phyloP scores from a whole-genome alignment of 2,329 filamentous ascomycete species.

The Phaeomoniella chlamydospora region DNA sequence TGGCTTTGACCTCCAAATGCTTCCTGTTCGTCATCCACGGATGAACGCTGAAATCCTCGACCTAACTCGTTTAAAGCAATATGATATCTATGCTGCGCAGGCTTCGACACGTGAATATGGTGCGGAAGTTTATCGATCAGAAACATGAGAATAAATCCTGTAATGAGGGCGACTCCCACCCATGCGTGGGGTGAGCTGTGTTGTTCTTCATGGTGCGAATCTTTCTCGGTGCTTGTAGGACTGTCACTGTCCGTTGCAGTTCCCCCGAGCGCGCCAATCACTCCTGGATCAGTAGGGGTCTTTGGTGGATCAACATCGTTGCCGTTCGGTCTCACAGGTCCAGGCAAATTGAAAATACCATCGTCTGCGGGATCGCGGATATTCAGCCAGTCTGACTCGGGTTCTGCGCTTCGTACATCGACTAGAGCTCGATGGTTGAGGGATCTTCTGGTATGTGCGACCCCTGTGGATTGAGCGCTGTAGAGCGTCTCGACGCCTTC shows the following conservation, averaged over 20 bases:
- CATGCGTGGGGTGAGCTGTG: constrained; percentile 52
- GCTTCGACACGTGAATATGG: constrained; percentile 51
- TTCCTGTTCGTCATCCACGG: constrained; percentile 21
- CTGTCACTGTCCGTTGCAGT: constrained; percentile 16
- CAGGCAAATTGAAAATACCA: constrained; percentile 12
- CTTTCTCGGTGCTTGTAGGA: constrained; percentile 28
- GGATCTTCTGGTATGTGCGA: constrained; percentile 15
- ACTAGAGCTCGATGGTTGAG: constrained; percentile 14
- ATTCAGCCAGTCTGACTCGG: constrained; percentile 1
- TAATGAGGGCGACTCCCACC: constrained; percentile 72
- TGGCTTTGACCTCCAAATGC: constrained; percentile 40
- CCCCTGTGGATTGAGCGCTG: constrained; percentile 25
- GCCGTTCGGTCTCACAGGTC: constrained; percentile 14
- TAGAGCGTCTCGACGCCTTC: constrained; percentile 90
- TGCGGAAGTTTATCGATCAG: constrained; percentile 76
- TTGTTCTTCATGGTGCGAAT: constrained; percentile 21
- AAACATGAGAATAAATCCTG: constrained; percentile 94
- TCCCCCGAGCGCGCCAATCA: constrained; percentile 12
- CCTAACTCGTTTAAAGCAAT: constrained; percentile 78
- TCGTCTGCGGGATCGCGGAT: constrained; percentile 5
- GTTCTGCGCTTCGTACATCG: constrained; percentile 15
- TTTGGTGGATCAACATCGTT: constrained; percentile 9
- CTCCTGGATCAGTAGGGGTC: constrained; percentile 13
- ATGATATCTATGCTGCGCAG: constrained; percentile 57
- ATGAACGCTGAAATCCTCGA: constrained; percentile 31